Conservation (phyloP, 805 yeast genomes). For the Saturnispora zaruensis region DNA sequence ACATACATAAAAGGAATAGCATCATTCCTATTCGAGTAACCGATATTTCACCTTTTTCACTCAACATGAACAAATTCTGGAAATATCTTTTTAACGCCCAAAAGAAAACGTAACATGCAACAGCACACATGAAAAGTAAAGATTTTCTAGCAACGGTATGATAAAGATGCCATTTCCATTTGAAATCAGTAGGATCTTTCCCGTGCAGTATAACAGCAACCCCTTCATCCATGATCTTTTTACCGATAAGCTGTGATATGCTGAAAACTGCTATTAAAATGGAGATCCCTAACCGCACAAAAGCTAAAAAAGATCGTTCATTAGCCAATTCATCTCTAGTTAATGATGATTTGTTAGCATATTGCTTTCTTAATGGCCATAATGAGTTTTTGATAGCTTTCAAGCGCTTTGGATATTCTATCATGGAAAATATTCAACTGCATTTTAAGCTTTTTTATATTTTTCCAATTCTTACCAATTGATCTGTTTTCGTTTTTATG, state of each 20-base stretch:
- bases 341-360: slow-evolving; percentile 5
- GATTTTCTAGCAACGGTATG: background rate
- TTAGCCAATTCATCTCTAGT: slow-evolving; percentile 54
- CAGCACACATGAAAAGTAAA: slow-evolving; percentile 1
- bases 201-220: background rate
- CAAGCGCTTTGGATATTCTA: background rate
- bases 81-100: slow-evolving; percentile 6
- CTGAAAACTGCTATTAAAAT: background rate
- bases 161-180: background rate
- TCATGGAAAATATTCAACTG: background rate
- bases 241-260: slow-evolving; percentile 7
- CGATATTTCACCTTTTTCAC: slow-evolving; percentile 3
- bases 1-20: background rate
- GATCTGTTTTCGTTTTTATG: background rate
- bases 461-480: too few relatives aligned
- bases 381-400: background rate
- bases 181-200: background rate
- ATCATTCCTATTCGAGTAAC: slow-evolving; percentile 1
- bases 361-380: slow-evolving; percentile 7
- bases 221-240: background rate
- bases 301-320: slow-evolving; percentile 54
- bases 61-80: slow-evolving; percentile 4
- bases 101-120: slow-evolving; percentile 3
- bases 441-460: background rate
- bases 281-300: slow-evolving; percentile 32